These are phyloP conservation scores for Citrus sinensis DNA, from an alignment of 345 rosid genomes.

Conservation along the genomic window DNA sequence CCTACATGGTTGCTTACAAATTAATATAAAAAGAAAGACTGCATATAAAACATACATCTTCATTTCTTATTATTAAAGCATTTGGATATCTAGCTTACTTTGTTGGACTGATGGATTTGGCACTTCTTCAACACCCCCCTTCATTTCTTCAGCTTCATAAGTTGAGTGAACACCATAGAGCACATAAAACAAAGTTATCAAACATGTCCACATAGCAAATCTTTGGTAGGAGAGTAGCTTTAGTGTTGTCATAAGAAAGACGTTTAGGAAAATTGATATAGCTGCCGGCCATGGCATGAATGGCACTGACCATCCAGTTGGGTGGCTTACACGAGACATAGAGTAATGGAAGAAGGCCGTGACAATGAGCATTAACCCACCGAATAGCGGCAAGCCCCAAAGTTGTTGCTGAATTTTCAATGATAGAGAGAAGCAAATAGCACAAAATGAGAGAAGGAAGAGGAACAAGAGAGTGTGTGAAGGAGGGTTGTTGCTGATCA, in stretches of 20 bases:
- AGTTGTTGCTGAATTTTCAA: constrained; percentile 52
- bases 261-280: constrained; percentile 63
- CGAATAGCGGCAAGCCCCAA: constrained; percentile 58
- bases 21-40: background rate
- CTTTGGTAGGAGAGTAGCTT: constrained; percentile 56
- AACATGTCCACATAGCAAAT: constrained; percentile 69
- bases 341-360: constrained; percentile 50
- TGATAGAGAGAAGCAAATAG: constrained; percentile 65
- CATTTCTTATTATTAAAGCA: constrained; percentile 18
- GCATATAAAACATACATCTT: background rate
- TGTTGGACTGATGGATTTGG: constrained; percentile 35
- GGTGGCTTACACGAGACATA: constrained; percentile 20
- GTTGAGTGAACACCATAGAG: constrained; percentile 88
- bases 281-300: constrained; percentile 96
- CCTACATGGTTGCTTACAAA: background rate
- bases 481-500: constrained; percentile 44
- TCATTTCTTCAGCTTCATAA: constrained; percentile 73
- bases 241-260: constrained; percentile 68
- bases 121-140: constrained; percentile 21
- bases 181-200: constrained; percentile 64
- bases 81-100: constrained; percentile 42
- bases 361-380: constrained; percentile 29
- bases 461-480: constrained; percentile 63
- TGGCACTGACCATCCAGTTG: constrained; percentile 69
- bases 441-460: constrained; percentile 52